A percentile compares a stretch with the other conserved stretches of the same genome.
Evolutionary conservation across 1,284 basidiomycete species (phyloP).

Genomic region (Polyporus tsugae): DNA sequence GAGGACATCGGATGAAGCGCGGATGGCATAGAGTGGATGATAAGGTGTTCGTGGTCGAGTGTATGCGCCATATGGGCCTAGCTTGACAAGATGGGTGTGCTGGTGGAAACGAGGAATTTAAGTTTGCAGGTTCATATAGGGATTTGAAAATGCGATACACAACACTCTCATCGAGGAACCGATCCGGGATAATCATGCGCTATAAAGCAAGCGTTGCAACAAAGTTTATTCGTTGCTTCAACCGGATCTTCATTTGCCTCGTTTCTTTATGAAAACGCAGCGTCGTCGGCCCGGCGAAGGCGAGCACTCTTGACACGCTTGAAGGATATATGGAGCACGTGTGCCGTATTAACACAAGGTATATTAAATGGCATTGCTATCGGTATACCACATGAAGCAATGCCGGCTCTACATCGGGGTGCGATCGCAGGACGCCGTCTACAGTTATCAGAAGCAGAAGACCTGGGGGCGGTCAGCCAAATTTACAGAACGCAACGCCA

Average conservation of each 20-base stretch:
- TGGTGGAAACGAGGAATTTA: background rate
- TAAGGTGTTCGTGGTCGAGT: background rate
- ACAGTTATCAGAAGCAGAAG: constrained; percentile 48
- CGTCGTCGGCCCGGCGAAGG: constrained; percentile 10
- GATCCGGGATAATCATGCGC: background rate
- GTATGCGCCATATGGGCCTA: constrained; percentile 4
- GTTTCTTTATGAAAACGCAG: background rate
- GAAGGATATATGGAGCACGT: background rate
- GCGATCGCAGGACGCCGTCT: constrained; percentile 3
- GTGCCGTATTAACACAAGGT: constrained; percentile 7
- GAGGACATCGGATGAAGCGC: constrained; percentile 47
- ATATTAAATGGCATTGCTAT: constrained; percentile 18
- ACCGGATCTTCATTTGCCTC: background rate
- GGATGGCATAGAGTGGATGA: background rate
- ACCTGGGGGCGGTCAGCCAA: constrained; percentile 46
- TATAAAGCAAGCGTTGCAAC: background rate
- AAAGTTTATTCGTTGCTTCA: background rate
- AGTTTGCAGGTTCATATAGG: background rate
- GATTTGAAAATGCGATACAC: background rate
- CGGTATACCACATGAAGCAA: constrained; percentile 24
- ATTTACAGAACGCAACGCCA: no score
- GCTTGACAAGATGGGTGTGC: background rate
- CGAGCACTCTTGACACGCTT: background rate
- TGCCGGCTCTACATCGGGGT: constrained; percentile 14
- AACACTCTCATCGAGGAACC: background rate